phyloP scores from a whole-genome alignment of 2,329 filamentous ascomycete species.

The Talaromyces sp. region DNA sequence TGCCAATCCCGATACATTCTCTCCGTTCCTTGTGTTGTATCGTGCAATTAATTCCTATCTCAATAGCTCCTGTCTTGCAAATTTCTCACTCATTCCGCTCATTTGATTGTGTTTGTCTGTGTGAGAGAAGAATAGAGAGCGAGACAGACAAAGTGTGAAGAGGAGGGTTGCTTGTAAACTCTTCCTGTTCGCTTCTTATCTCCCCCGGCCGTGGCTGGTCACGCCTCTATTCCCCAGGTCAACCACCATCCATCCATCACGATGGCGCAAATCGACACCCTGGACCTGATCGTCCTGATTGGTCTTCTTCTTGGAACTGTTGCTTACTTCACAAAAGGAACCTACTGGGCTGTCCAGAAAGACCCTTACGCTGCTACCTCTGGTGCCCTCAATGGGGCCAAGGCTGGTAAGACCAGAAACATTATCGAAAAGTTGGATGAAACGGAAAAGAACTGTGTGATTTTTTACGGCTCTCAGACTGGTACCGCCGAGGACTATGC shows the following conservation, averaged over 20 bases:
- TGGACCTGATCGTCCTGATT: slow-evolving; percentile 89
- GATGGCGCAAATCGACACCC: slow-evolving; percentile 94
- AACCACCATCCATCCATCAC: slow-evolving; percentile 24
- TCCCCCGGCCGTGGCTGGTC: not conserved
- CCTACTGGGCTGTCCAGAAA: slow-evolving; percentile 82
- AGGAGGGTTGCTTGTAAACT: not conserved
- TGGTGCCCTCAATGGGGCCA: slow-evolving; percentile 63
- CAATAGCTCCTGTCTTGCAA: not conserved
- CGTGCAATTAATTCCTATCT: not conserved
- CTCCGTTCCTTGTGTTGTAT: not conserved
- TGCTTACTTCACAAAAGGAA: slow-evolving; percentile 97
- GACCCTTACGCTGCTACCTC: slow-evolving; percentile 83
- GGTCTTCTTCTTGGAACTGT: slow-evolving; percentile 80
- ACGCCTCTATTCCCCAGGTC: slow-evolving; percentile 1
- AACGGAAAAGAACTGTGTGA: slow-evolving; percentile 91
- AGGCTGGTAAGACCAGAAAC: slow-evolving; percentile 81
- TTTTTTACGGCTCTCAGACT: slow-evolving; percentile 98
- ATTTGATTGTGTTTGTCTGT: not conserved
- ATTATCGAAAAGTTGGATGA: slow-evolving; percentile 96
- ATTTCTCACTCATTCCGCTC: not conserved
- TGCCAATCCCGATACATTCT: not conserved
- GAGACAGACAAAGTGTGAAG: not conserved
- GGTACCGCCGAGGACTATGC: slow-evolving; percentile 98
- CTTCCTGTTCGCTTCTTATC: not conserved
- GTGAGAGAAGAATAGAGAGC: not conserved